Evolutionary conservation across 73 alveolate genomes (phyloP).

Genomic region (Paramecium pentaurelia): DNA sequence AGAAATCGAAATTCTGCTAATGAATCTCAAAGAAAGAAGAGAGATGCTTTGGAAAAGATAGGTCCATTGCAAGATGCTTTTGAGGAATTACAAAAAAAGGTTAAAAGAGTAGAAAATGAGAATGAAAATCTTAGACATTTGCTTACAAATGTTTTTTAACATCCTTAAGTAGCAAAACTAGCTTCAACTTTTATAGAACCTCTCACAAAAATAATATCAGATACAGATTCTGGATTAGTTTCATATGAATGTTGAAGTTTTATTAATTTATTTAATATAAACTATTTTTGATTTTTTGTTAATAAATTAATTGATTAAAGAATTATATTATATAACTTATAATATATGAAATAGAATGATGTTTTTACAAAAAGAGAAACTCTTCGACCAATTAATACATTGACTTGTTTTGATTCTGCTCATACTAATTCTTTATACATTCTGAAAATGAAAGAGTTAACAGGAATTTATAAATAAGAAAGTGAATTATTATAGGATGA

Average conservation of each 20-base stretch:
- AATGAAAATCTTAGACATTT: slow-evolving; percentile 20
- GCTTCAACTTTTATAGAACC: slow-evolving; percentile 26
- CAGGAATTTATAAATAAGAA: not conserved
- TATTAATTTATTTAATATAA: not conserved
- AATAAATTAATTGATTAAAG: not conserved
- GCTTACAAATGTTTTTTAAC: not conserved
- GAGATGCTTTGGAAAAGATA: slow-evolving; percentile 59
- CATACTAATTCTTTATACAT: not conserved
- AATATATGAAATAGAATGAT: slow-evolving; percentile 16
- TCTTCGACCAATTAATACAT: not conserved
- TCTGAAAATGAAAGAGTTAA: not conserved
- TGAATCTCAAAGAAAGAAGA: slow-evolving; percentile 55
- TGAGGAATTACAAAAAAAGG: slow-evolving; percentile 44
- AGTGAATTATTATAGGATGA: not conserved
- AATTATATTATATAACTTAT: not conserved
- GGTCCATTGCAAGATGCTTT: slow-evolving; percentile 52
- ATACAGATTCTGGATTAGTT: not conserved
- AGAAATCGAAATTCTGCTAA: slow-evolving; percentile 64
- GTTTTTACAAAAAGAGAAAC: slow-evolving; percentile 28
- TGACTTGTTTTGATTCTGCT: slow-evolving; percentile 12
- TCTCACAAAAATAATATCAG: slow-evolving; percentile 8
- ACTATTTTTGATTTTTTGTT: not conserved
- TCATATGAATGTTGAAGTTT: not conserved
- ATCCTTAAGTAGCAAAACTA: not conserved
- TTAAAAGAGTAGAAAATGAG: slow-evolving; percentile 4